A percentile compares a stretch with the other conserved stretches of the same genome.
phyloP scores from a whole-genome alignment of 352 stramenopile species.

The Globisporangium canariense region DNA sequence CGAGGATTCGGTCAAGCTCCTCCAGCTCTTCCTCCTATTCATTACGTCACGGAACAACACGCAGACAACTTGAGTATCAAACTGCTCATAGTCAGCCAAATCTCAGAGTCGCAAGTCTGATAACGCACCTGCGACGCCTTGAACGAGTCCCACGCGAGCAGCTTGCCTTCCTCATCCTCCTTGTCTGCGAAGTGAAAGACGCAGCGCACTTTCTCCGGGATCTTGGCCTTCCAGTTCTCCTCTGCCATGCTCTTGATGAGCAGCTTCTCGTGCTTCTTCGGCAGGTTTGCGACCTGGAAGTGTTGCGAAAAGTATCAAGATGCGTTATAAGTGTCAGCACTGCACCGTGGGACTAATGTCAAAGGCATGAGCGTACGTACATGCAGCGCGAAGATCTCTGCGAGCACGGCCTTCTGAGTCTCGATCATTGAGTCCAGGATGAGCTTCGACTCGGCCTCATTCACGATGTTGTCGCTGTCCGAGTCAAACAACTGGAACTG shows the following conservation, averaged over 20 bases:
- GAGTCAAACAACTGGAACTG: conserved; percentile 62
- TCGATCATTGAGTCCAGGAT: conserved; percentile 60
- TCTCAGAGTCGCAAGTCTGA: not conserved
- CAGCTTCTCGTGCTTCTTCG: conserved; percentile 59
- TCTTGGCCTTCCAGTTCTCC: conserved; percentile 67
- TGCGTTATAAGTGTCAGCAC: not conserved
- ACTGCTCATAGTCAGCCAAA: conserved; percentile 1
- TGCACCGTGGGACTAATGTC: not conserved
- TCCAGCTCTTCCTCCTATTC: conserved; percentile 49
- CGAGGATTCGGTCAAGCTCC: conserved; percentile 56
- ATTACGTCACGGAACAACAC: not conserved
- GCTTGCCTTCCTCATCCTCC: conserved; percentile 52
- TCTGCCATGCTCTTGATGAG: conserved; percentile 47
- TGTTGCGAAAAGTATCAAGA: conserved; percentile 1
- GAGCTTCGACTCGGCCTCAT: conserved; percentile 48
- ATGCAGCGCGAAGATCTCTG: conserved; percentile 60
- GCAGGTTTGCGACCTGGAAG: conserved; percentile 47
- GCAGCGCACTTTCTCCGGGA: conserved; percentile 72
- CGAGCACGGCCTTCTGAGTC: conserved; percentile 51
- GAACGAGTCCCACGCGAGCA: conserved; percentile 55
- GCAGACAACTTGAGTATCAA: not conserved
- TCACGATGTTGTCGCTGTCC: conserved; percentile 50
- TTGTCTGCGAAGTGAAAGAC: conserved; percentile 71
- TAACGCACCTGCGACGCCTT: conserved; percentile 47
- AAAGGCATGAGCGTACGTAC: conserved; percentile 22